phyloP scores from a whole-genome alignment of 345 rosid species.

The Dipteronia sinensis region DNA sequence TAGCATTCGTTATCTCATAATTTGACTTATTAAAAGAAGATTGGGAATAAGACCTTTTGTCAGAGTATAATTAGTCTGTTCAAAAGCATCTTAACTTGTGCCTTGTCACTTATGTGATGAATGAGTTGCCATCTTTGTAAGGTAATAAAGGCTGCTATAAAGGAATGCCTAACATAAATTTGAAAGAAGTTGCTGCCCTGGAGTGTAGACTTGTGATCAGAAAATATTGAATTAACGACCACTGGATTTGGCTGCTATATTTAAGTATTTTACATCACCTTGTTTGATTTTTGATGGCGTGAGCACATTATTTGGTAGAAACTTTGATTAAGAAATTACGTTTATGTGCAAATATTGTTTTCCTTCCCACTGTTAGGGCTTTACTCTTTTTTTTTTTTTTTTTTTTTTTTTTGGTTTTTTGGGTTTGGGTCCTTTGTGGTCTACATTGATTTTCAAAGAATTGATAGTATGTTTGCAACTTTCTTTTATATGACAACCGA shows the following conservation, averaged over 20 bases:
- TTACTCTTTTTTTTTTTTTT: neutral
- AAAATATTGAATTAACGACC: neutral
- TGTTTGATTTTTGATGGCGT: neutral
- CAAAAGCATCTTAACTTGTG: neutral
- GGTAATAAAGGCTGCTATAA: neutral
- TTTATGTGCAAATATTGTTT: neutral
- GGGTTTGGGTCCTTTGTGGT: too few species aligned
- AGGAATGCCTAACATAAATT: neutral
- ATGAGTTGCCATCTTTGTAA: neutral
- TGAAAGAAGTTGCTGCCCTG: neutral
- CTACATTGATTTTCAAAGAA: neutral
- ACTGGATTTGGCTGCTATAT: conserved; percentile 6
- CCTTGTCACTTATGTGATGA: neutral
- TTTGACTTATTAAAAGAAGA: neutral
- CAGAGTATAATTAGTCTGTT: too few species aligned
- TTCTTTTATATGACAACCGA: neutral
- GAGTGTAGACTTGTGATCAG: neutral
- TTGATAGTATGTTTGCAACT: neutral
- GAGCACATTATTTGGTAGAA: neutral
- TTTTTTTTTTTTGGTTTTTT: neutral
- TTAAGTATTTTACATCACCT: neutral
- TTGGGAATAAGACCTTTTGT: neutral
- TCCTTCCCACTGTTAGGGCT: neutral
- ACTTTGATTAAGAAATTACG: neutral
- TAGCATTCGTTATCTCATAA: neutral